Conservation (phyloP, 441 rosid species). For the Caryocar brasiliense region DNA sequence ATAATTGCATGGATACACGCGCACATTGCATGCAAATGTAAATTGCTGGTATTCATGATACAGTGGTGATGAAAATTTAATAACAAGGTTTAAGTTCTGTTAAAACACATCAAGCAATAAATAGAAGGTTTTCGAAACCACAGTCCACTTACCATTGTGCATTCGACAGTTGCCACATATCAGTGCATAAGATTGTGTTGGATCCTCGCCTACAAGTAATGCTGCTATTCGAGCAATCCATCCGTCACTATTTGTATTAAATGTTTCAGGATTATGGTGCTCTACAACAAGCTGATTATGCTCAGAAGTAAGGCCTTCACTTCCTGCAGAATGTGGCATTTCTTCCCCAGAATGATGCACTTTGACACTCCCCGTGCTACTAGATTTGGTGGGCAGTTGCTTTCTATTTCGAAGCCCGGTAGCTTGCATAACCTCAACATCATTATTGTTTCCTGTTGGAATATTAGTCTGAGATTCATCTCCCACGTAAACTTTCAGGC, state of each 20-base stretch:
- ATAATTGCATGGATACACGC: too few relatives aligned
- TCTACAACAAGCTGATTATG: slow-evolving; percentile 47
- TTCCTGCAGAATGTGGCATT: slow-evolving; percentile 22
- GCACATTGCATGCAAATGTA: too few relatives aligned
- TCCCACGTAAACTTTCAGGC: slow-evolving; percentile 61
- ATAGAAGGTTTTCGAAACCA: too few relatives aligned
- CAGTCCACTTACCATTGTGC: slow-evolving; percentile 68
- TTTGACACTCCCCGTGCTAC: slow-evolving; percentile 38
- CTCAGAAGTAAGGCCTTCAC: slow-evolving; percentile 32
- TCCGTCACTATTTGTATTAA: slow-evolving; percentile 45
- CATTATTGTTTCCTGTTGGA: slow-evolving; percentile 48
- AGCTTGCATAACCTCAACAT: slow-evolving; percentile 47
- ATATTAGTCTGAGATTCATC: slow-evolving; percentile 43
- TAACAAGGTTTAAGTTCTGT: too few relatives aligned
- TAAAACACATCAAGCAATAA: too few relatives aligned
- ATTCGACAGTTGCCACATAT: slow-evolving; percentile 85
- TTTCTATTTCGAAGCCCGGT: slow-evolving; percentile 70
- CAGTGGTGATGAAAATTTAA: too few relatives aligned
- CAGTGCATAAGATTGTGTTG: slow-evolving; percentile 75
- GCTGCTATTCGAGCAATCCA: slow-evolving; percentile 89
- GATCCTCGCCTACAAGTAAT: slow-evolving; percentile 88
- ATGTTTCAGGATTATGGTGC: slow-evolving; percentile 49
- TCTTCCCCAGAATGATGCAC: slow-evolving; percentile 33
- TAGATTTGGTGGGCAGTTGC: slow-evolving; percentile 34
- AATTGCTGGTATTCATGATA: too few relatives aligned